Percentiles rank a stretch among this genome's conserved stretches.
These are phyloP conservation scores for Cryomyces minteri DNA, from an alignment of 495 filamentous ascomycete genomes.

Conservation along the genomic window DNA sequence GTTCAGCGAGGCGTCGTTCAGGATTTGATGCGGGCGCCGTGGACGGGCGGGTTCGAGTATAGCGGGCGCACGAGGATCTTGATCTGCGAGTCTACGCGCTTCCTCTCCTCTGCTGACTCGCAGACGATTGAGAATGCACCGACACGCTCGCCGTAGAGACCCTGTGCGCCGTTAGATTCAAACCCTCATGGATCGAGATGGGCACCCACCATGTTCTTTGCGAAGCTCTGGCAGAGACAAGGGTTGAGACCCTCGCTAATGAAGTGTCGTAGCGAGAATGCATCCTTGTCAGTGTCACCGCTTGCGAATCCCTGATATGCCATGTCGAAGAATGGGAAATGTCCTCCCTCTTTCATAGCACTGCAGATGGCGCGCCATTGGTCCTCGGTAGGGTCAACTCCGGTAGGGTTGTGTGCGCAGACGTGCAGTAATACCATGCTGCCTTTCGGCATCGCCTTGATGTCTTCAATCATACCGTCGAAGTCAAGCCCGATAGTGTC, in stretches of 20 bases:
- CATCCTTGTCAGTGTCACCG: conserved; percentile 79
- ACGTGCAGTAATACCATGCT: conserved; percentile 88
- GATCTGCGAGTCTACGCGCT: conserved; percentile 89
- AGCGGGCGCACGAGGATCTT: conserved; percentile 95
- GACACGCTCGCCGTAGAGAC: conserved; percentile 95
- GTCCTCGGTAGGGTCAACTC: conserved; percentile 78
- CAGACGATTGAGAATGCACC: conserved; percentile 90
- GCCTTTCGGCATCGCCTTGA: conserved; percentile 72
- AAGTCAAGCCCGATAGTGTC: conserved; percentile 96
- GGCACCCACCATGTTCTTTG: conserved; percentile 93
- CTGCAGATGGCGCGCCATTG: conserved; percentile 91
- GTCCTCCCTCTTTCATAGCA: conserved; percentile 71
- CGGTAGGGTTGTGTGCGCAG: conserved; percentile 97
- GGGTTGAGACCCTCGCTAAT: conserved; percentile 82
- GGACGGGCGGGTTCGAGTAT: conserved; percentile 95
- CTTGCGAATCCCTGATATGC: conserved; percentile 97
- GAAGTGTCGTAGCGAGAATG: conserved; percentile 83
- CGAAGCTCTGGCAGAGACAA: conserved; percentile 83
- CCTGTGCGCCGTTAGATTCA: conserved; percentile 23
- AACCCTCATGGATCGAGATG: neutral
- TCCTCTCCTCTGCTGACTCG: conserved; percentile 74
- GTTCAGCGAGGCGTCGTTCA: conserved; percentile 75
- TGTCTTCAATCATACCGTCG: conserved; percentile 77
- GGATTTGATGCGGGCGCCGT: conserved; percentile 90
- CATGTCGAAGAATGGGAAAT: conserved; percentile 99